Base-by-base conservation (phyloP, 306 rosid genomes). In the Gynostemma pentaphyllum region DNA sequence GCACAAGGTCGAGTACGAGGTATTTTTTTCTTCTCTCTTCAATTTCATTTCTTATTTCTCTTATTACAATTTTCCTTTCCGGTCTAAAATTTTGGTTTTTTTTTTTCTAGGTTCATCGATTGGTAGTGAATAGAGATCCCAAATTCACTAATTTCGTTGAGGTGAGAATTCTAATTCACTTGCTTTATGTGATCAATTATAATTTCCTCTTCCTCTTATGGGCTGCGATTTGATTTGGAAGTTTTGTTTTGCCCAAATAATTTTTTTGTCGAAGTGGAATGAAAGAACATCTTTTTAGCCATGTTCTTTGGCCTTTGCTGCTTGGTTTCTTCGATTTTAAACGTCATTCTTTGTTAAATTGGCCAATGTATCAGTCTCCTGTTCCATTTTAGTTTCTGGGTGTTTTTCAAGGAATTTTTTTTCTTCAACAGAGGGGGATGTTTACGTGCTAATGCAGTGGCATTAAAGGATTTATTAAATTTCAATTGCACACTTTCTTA, bases 1-100 rank as follows among this genome's bases (percentile, higher is more conserved):
- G 62, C 99, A 92, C 74, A 92, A 86, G 79, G 99, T 92, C 60
- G 99, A 92, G 72, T 92, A 92, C 80, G 99, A 92, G 99, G 98
- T 91, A 41, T 12, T 32, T 62, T 37, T 48, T 18, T n/a, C n/a
- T 14, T 9, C 5, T 27, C 40, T 30, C 0, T 15, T 16, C 18
- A 5, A 64, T 68, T 40, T 18, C 14, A 1, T 3, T 30, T 69
- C 40, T 23, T 7, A 23, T 5, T 67, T 80, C 26, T 65, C 8
- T n/a, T 1, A 5, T 56, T 59, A n/a, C 18, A 5, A 11, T 16
- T 42, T 3, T 21, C 7, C 21, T 45, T 7, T 44, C n/a, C 3
- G 2, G 45, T 13, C 32, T 41, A 18, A 50, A 41, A 66, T 41
- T 41, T 56, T 24, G 47, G 39, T 47, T 24, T 52, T 29, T 64